phyloP scores from a whole-genome alignment of 257 asterid genomes.

The Gentiana straminea region DNA sequence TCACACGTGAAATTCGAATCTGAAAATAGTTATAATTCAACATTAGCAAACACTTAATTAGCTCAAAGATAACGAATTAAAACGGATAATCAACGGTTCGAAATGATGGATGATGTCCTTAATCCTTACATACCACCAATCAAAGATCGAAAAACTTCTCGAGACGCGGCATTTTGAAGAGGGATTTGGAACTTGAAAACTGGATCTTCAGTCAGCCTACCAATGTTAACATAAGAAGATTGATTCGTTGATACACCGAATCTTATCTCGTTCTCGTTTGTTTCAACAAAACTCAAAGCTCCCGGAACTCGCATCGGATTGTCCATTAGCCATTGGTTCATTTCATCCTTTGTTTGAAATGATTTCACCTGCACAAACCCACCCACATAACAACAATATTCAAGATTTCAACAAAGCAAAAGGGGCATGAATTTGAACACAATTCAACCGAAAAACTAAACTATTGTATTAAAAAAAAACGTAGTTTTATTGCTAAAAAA shows the following conservation, averaged over 20 bases:
- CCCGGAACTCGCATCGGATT: conserved; percentile 30
- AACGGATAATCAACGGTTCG: background rate
- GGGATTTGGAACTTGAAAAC: conserved; percentile 30
- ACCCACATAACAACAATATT: no score
- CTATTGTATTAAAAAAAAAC: no score
- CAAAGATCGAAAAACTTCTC: conserved; percentile 30
- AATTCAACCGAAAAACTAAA: no score
- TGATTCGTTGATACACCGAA: conserved; percentile 30
- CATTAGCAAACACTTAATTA: no score
- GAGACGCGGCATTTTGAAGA: conserved; percentile 31
- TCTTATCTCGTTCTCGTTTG: conserved; percentile 18
- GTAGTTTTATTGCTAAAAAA: no score
- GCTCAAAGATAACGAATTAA: no score
- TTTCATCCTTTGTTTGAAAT: conserved; percentile 22
- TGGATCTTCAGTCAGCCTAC: conserved; percentile 29
- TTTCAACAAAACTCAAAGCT: conserved; percentile 26
- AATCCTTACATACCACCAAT: conserved; percentile 21
- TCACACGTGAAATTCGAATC: conserved; percentile 25
- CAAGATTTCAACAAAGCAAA: no score
- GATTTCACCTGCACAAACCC: conserved; percentile 25
- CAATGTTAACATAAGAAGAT: conserved; percentile 9
- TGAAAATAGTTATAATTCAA: conserved; percentile 4
- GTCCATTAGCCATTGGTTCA: conserved; percentile 23
- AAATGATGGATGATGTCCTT: background rate
- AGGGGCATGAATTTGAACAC: no score